These are phyloP conservation scores for Talaromyces islandicus DNA, from an alignment of 2,329 filamentous ascomycete genomes.

Conservation along the genomic window DNA sequence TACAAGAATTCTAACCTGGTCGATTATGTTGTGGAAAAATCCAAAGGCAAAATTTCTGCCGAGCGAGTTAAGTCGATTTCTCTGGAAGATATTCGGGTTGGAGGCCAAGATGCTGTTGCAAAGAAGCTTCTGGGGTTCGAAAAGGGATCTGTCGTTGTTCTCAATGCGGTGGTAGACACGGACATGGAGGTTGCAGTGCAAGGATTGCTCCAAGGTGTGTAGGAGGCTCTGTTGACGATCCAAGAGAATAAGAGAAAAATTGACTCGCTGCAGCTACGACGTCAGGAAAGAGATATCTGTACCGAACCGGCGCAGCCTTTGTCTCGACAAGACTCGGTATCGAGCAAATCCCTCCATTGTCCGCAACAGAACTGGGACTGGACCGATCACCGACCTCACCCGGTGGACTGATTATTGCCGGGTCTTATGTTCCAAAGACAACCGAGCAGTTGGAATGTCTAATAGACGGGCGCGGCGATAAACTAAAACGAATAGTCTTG, in stretches of 20 bases:
- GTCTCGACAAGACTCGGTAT: conserved; percentile 39
- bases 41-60: conserved; percentile 33
- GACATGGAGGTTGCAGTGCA: conserved; percentile 53
- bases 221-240: not conserved
- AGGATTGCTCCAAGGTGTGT: conserved; percentile 38
- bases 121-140: conserved; percentile 33
- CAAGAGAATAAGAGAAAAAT: not conserved
- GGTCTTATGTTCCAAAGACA: conserved; percentile 56
- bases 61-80: conserved; percentile 41
- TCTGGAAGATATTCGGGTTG: conserved; percentile 43
- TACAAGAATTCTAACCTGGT: conserved; percentile 49
- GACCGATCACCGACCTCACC: conserved; percentile 21
- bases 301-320: conserved; percentile 43
- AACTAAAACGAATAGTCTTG: conserved; percentile 44
- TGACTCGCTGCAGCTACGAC: not conserved
- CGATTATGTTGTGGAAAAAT: conserved; percentile 52
- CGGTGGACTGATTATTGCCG: conserved; percentile 51
- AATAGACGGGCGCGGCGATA: conserved; percentile 29
- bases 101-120: conserved; percentile 39
- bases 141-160: conserved; percentile 41
- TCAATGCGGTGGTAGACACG: conserved; percentile 42
- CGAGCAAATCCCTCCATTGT: conserved; percentile 45
- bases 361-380: conserved; percentile 39
- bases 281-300: conserved; percentile 39
- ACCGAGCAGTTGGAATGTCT: conserved; percentile 49